Evolutionary conservation across 2,329 filamentous ascomycete species (phyloP).

Genomic region (Tolypocladium endophyticum): DNA sequence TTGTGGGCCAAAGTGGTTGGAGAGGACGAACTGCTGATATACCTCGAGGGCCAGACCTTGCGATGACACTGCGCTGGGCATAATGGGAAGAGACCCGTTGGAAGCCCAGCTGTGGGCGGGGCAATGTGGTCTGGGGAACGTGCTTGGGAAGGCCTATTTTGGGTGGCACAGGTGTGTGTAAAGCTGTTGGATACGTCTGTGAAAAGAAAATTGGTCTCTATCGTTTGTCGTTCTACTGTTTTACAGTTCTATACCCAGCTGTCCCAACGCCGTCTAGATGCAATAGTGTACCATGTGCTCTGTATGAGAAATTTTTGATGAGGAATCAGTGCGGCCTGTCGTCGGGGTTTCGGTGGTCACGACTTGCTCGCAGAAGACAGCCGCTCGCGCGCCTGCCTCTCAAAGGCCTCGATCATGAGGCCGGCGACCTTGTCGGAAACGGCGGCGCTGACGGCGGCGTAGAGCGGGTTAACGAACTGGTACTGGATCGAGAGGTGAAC

Average conservation of each 20-base stretch:
- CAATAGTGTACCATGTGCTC: neutral
- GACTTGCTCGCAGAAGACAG: constrained; percentile 5
- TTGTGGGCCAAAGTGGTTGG: constrained; percentile 11
- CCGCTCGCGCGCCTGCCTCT: constrained; percentile 57
- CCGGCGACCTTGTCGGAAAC: constrained; percentile 77
- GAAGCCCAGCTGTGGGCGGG: neutral
- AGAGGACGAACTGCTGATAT: constrained; percentile 8
- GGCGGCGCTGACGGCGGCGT: constrained; percentile 69
- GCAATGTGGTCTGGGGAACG: neutral
- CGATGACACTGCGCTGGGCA: constrained; percentile 4
- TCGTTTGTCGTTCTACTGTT: neutral
- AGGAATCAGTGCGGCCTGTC: neutral
- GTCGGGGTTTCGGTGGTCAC: neutral
- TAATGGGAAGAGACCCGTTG: neutral
- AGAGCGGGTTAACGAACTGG: constrained; percentile 80
- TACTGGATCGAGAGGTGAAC: constrained; percentile 71
- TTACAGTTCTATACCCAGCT: neutral
- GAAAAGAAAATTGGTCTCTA: neutral
- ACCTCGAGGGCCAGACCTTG: neutral
- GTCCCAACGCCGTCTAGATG: neutral
- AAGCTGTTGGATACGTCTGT: neutral
- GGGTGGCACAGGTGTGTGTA: neutral
- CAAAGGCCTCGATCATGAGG: constrained; percentile 89
- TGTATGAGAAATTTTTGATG: neutral
- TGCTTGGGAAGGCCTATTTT: neutral